These are phyloP conservation scores for Xylaria multiplex DNA, from an alignment of 2,329 filamentous ascomycete genomes.

Conservation along the genomic window DNA sequence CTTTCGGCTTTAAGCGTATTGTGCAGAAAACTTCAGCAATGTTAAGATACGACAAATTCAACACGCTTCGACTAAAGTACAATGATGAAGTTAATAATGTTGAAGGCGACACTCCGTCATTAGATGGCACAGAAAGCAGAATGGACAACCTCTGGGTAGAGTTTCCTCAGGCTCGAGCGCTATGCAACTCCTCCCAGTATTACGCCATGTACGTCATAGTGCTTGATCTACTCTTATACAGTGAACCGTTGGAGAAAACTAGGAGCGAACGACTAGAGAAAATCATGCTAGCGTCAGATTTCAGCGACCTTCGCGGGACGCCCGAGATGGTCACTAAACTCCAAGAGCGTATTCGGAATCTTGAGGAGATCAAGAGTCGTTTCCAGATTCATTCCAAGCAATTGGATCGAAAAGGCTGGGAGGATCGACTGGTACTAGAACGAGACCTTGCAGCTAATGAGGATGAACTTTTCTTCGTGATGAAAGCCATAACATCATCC, in stretches of 20 bases:
- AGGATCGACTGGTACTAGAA: slow-evolving; percentile 88
- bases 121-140: slow-evolving; percentile 74
- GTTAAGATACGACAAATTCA: slow-evolving; percentile 97
- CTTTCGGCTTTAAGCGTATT: slow-evolving; percentile 97
- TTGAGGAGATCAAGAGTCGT: slow-evolving; percentile 95
- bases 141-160: slow-evolving; percentile 98
- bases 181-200: slow-evolving; percentile 97
- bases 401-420: slow-evolving; percentile 89
- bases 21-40: slow-evolving; percentile 96
- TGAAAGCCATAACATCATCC: slow-evolving; percentile 98
- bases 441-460: slow-evolving; percentile 89
- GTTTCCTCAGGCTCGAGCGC: slow-evolving; percentile 91
- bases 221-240: slow-evolving; percentile 93
- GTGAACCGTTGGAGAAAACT: slow-evolving; percentile 96
- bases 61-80: slow-evolving; percentile 94
- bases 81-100: slow-evolving; percentile 87
- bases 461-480: slow-evolving; percentile 98
- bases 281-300: slow-evolving; percentile 98
- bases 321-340: slow-evolving; percentile 92
- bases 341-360: slow-evolving; percentile 89
- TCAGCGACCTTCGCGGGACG: slow-evolving; percentile 93
- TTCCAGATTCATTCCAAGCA: slow-evolving; percentile 93
- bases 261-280: slow-evolving; percentile 94
- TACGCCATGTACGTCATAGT: slow-evolving; percentile 99
- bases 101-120: slow-evolving; percentile 61